Base-by-base conservation (phyloP, 768 basidiomycete genomes). In the Boletus speciosus region DNA sequence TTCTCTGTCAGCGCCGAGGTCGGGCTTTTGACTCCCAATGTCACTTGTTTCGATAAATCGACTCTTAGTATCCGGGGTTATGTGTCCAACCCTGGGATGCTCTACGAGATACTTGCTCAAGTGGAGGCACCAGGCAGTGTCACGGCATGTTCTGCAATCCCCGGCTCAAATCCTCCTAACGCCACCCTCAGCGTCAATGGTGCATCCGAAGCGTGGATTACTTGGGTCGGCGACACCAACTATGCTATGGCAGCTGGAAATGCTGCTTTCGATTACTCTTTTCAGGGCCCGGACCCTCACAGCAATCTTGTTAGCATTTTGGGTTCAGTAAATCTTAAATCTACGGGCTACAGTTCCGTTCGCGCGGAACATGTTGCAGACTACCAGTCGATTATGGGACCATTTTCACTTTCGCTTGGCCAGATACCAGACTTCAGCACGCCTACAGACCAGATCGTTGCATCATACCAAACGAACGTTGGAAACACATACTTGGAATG, bases 181-280 rank as follows among this genome's bases (percentile, higher is more conserved):
- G 77, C 78, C 23, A 78, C 78, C 2, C 52, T 89, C 21, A 69
- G 68, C 32, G 73, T 89, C 14, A 66, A 64, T 7, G 67, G 73
- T 19, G 73, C 79, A 27, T 71, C 71, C 2, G 82, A 84, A 54
- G 75, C 82, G 0, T 86, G 82, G 84, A 69, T 88, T 59, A 79
- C 81, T 7, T 89, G 86, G 86, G 80, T 83, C 16, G 88, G 86
- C n/a, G 85, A 77, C 29, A 90, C 88, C 15, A 78, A 88, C 44
- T 90, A 84, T 64, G 73, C 81, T 55, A 80, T 82, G 67, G 67
- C 79, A 57, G 82, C 86, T 1, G 88, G 88, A 31, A 77, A 81
- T 56, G 73, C 71, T 4, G 75, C 76, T 14, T 76, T 76, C 62
- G 66, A 71, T 40, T 90, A 83, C 61, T 78, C 85, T 4, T 90